phyloP scores from a whole-genome alignment of 2,329 filamentous ascomycete species.

The Sclerotiophoma versabilis region DNA sequence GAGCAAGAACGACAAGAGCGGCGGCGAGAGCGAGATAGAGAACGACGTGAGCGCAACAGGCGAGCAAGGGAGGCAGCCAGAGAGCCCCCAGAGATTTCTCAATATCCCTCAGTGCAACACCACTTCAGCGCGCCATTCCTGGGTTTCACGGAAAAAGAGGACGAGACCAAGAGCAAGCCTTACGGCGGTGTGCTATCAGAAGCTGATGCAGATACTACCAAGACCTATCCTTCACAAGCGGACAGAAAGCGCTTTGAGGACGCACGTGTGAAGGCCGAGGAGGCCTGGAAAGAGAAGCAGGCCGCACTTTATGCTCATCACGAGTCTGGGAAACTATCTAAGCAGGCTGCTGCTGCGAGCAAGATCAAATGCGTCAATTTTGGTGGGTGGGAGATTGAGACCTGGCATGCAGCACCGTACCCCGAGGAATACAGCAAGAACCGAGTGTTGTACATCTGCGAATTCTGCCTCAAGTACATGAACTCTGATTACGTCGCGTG shows the following conservation, averaged over 20 bases:
- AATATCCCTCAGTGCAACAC: slow-evolving; percentile 67
- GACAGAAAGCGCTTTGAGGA: slow-evolving; percentile 89
- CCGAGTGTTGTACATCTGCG: slow-evolving; percentile 96
- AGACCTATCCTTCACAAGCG: slow-evolving; percentile 79
- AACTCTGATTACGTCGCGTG: slow-evolving; percentile 98
- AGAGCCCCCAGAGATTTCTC: slow-evolving; percentile 54
- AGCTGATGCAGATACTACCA: slow-evolving; percentile 86
- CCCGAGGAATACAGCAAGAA: slow-evolving; percentile 98
- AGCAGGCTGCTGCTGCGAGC: slow-evolving; percentile 84
- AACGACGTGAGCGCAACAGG: slow-evolving; percentile 55
- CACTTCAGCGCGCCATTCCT: slow-evolving; percentile 82
- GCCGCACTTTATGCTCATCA: slow-evolving; percentile 70
- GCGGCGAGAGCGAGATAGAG: slow-evolving; percentile 44
- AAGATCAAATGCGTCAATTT: slow-evolving; percentile 99
- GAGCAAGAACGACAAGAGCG: slow-evolving; percentile 43
- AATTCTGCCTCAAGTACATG: slow-evolving; percentile 99
- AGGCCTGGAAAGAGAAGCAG: slow-evolving; percentile 80
- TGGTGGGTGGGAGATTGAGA: slow-evolving; percentile 96
- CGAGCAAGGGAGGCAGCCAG: slow-evolving; percentile 53
- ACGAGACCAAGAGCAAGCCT: slow-evolving; percentile 89
- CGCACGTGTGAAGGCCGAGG: slow-evolving; percentile 88
- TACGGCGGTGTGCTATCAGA: slow-evolving; percentile 94
- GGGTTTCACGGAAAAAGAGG: slow-evolving; percentile 88
- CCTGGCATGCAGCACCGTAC: slow-evolving; percentile 98
- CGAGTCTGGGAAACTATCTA: slow-evolving; percentile 61